phyloP scores from a whole-genome alignment of 768 basidiomycete species.

The Mrakia blollopis region DNA sequence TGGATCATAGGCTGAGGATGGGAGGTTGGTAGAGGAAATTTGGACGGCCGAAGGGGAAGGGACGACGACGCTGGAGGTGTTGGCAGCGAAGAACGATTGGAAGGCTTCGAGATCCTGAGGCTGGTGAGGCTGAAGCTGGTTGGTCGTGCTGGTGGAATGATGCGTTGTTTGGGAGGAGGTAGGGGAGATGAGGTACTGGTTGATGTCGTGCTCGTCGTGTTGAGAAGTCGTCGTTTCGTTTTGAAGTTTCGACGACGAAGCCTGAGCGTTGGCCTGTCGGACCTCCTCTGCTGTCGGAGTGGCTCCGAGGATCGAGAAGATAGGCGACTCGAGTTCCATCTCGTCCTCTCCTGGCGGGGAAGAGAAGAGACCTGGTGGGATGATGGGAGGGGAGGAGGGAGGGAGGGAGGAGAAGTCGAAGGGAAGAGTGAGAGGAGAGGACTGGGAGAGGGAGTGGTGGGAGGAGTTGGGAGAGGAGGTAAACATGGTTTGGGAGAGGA shows the following conservation, averaged over 20 bases:
- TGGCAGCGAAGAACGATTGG: neutral
- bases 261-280: neutral
- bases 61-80: too few species aligned
- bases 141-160: neutral
- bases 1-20: neutral
- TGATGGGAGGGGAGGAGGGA: conserved; percentile 29
- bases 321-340: conserved; percentile 8
- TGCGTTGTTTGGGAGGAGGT: neutral
- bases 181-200: conserved; percentile 16
- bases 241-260: neutral
- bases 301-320: conserved; percentile 10
- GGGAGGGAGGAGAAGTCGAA: conserved; percentile 32
- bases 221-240: neutral
- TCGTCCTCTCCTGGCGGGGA: conserved; percentile 19
- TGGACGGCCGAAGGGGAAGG: neutral
- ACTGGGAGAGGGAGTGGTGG: conserved; percentile 16
- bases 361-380: conserved; percentile 26
- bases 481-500: conserved; percentile 14
- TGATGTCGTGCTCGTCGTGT: neutral
- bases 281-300: neutral
- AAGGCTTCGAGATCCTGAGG: neutral
- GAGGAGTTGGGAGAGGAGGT: conserved; percentile 22
- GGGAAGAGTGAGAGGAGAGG: conserved; percentile 22
- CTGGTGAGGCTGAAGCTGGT: neutral
- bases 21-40: neutral